Percentiles rank a stretch among this genome's conserved stretches.
phyloP scores from a whole-genome alignment of 768 basidiomycete species.

The Collybia sp. region DNA sequence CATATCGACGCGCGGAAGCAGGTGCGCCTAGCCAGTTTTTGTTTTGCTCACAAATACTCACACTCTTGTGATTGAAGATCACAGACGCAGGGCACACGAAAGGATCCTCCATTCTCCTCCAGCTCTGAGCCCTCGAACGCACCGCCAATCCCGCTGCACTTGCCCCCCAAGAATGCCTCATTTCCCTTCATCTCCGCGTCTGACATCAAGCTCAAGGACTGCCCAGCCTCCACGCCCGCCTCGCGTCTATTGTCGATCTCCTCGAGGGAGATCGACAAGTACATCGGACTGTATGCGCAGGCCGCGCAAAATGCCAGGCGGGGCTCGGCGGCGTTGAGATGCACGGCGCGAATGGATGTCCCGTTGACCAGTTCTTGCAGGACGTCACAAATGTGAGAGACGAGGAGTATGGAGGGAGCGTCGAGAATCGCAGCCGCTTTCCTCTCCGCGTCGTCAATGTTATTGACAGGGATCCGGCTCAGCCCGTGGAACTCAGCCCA shows the following conservation, averaged over 20 bases:
- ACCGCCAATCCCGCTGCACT: slow-evolving; percentile 28
- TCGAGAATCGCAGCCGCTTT: slow-evolving; percentile 58
- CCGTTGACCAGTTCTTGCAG: too few relatives aligned
- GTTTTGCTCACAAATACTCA: not conserved
- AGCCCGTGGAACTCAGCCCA: slow-evolving; percentile 49
- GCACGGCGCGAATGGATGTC: too few relatives aligned
- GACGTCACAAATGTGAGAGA: too few relatives aligned
- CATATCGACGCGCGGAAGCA: slow-evolving; percentile 58
- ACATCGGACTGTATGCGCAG: too few relatives aligned
- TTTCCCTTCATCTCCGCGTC: too few relatives aligned
- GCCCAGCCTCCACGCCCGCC: slow-evolving; percentile 20
- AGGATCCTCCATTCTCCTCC: slow-evolving; percentile 44
- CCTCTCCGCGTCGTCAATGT: slow-evolving; percentile 49
- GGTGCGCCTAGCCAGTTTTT: slow-evolving; percentile 20
- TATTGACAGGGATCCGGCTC: slow-evolving; percentile 48
- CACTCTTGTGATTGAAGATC: too few relatives aligned
- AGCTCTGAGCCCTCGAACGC: slow-evolving; percentile 56
- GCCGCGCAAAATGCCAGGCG: slow-evolving; percentile 70
- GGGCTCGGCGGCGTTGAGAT: slow-evolving; percentile 43
- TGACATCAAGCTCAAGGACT: slow-evolving; percentile 14
- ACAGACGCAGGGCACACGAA: slow-evolving; percentile 50
- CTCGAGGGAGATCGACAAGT: slow-evolving; percentile 51
- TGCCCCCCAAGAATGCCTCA: slow-evolving; percentile 27
- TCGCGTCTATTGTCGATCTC: slow-evolving; percentile 36
- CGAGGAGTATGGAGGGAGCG: slow-evolving; percentile 65